A percentile compares a stretch with the other conserved stretches of the same genome.
phyloP scores from a whole-genome alignment of 1,284 basidiomycete genomes.

The Leucoagaricus sp. region DNA sequence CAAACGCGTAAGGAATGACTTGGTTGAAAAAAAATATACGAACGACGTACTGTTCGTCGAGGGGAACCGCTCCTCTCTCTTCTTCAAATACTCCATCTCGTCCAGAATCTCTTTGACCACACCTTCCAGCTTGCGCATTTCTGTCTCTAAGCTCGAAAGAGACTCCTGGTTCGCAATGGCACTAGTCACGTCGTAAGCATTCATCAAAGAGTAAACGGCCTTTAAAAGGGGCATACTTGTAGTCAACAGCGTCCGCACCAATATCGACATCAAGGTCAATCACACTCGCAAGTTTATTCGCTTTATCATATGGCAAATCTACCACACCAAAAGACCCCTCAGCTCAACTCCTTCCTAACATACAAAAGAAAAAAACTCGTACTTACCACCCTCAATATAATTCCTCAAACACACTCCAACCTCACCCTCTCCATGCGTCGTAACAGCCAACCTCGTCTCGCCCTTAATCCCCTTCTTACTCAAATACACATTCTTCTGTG shows the following conservation, averaged over 20 bases:
- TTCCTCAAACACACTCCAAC: slow-evolving; percentile 96
- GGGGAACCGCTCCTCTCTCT: slow-evolving; percentile 88
- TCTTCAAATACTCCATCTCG: slow-evolving; percentile 91
- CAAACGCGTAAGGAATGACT: slow-evolving; percentile 3
- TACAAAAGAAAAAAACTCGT: no score
- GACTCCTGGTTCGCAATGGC: slow-evolving; percentile 99
- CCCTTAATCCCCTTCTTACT: slow-evolving; percentile 86
- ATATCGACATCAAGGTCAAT: slow-evolving; percentile 97
- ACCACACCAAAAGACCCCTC: not conserved
- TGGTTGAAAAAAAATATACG: not conserved
- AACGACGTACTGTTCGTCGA: slow-evolving; percentile 81
- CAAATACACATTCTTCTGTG: slow-evolving; percentile 89
- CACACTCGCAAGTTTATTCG: slow-evolving; percentile 56
- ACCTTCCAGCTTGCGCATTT: slow-evolving; percentile 97
- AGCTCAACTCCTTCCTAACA: slow-evolving; percentile 5
- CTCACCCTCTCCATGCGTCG: slow-evolving; percentile 91
- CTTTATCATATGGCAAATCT: slow-evolving; percentile 49
- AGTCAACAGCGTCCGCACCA: slow-evolving; percentile 97
- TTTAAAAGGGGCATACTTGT: slow-evolving; percentile 69
- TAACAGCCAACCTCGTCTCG: slow-evolving; percentile 93
- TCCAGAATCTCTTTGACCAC: slow-evolving; percentile 94
- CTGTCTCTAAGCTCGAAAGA: slow-evolving; percentile 92
- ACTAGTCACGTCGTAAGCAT: slow-evolving; percentile 39
- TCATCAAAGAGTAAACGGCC: not conserved
- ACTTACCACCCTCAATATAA: slow-evolving; percentile 69